Percentiles rank a stretch among this genome's conserved stretches.
Evolutionary conservation across 139 green algal species (phyloP).

Genomic region (Diplosphaera chodatii): DNA sequence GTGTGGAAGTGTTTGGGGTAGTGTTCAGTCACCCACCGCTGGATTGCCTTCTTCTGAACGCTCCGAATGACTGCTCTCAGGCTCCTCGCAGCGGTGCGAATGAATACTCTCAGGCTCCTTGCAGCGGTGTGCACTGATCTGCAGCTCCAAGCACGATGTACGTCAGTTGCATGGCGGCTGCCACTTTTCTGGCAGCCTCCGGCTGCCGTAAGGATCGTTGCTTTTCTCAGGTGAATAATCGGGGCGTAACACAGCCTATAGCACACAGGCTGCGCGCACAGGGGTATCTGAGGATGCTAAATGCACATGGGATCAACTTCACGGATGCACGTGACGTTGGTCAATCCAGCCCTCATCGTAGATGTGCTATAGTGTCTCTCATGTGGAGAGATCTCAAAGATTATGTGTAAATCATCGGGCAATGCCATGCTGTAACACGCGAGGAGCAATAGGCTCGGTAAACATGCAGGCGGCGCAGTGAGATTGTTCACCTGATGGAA

Average conservation of each 20-base stretch:
- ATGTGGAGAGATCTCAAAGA: constrained; percentile 1
- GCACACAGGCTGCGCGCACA: not conserved
- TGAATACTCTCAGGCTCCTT: too few relatives aligned
- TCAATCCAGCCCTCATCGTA: not conserved
- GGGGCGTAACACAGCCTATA: not conserved
- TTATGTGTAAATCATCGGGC: constrained; percentile 1
- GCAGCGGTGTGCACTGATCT: not conserved
- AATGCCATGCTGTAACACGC: too few relatives aligned
- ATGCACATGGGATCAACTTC: too few relatives aligned
- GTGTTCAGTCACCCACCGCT: too few relatives aligned
- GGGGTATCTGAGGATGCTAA: not conserved
- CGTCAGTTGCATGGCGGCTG: not conserved
- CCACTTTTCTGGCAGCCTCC: not conserved
- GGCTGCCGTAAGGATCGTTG: not conserved
- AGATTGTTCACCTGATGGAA: too few relatives aligned
- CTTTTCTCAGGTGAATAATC: not conserved
- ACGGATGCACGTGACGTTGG: too few relatives aligned
- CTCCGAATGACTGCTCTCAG: too few relatives aligned
- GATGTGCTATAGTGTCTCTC: constrained; percentile 1
- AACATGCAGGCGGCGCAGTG: too few relatives aligned
- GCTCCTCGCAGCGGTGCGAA: too few relatives aligned
- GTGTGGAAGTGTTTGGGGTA: too few relatives aligned
- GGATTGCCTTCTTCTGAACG: too few relatives aligned
- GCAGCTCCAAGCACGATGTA: not conserved
- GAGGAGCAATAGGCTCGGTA: too few relatives aligned